Evolutionary conservation across 2,329 filamentous ascomycete species (phyloP).

Genomic region (Colletotrichum sp.): DNA sequence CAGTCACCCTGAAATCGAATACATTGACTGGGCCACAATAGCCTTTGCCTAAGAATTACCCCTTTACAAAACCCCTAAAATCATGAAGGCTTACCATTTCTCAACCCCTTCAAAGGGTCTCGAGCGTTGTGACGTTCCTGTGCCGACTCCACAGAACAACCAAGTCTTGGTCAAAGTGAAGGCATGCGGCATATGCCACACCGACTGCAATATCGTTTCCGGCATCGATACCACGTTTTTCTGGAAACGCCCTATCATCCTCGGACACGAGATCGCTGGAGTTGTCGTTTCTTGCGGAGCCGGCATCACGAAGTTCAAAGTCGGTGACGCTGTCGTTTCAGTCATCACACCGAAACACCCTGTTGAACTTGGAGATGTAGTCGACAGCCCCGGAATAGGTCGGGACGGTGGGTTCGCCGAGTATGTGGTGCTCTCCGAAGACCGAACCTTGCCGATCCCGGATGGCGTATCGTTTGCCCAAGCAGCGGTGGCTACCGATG

Average conservation of each 20-base stretch:
- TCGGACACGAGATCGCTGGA: neutral
- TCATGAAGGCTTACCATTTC: neutral
- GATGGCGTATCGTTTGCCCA: neutral
- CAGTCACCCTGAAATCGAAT: neutral
- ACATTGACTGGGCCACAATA: neutral
- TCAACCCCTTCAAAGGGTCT: neutral
- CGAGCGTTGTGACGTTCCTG: neutral
- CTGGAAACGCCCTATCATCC: neutral
- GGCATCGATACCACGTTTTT: neutral
- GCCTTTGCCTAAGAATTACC: neutral
- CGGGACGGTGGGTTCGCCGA: constrained; percentile 10
- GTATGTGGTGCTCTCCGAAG: neutral
- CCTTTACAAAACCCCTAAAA: neutral
- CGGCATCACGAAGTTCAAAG: neutral
- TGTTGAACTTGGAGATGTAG: neutral
- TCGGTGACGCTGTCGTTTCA: neutral
- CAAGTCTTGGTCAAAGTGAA: neutral
- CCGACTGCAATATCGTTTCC: neutral
- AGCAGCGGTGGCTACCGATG: constrained; percentile 8
- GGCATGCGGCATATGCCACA: neutral
- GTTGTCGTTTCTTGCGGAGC: neutral
- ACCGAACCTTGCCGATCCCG: neutral
- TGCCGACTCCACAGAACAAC: neutral
- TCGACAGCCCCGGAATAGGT: neutral
- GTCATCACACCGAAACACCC: neutral